phyloP scores from a whole-genome alignment of 1,139 yeast species.

The Blastobotrys ciferrii region DNA sequence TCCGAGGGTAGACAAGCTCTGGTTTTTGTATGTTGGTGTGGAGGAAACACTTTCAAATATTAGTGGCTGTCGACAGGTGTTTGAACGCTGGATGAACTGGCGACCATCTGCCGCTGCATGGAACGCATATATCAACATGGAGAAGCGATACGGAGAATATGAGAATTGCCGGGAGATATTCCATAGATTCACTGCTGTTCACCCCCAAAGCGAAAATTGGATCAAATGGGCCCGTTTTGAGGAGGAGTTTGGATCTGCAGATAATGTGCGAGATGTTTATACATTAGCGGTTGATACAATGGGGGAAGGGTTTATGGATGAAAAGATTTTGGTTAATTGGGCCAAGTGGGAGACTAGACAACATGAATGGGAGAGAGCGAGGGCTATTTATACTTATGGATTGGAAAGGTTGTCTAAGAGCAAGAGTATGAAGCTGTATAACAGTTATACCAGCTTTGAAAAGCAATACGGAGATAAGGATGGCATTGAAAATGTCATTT shows the following conservation, averaged over 20 bases:
- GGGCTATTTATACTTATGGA: slow-evolving; percentile 58
- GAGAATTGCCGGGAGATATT: slow-evolving; percentile 58
- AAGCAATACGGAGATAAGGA: slow-evolving; percentile 59
- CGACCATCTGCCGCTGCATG: slow-evolving; percentile 56
- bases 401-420: slow-evolving; percentile 48
- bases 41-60: slow-evolving; percentile 77
- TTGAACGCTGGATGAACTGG: slow-evolving; percentile 82
- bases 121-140: slow-evolving; percentile 73
- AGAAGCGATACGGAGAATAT: slow-evolving; percentile 60
- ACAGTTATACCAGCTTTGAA: slow-evolving; percentile 58
- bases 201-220: slow-evolving; percentile 64
- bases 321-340: slow-evolving; percentile 51
- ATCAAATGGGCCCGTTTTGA: slow-evolving; percentile 61
- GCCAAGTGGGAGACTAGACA: slow-evolving; percentile 70
- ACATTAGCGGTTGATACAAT: slow-evolving; percentile 63
- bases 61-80: slow-evolving; percentile 60
- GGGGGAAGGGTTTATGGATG: slow-evolving; percentile 35
- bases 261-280: slow-evolving; percentile 59
- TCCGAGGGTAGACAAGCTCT: slow-evolving; percentile 79
- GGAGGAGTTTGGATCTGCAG: slow-evolving; percentile 48
- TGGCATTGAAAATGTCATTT: slow-evolving; percentile 52
- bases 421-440: slow-evolving; percentile 44
- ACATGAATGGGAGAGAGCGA: slow-evolving; percentile 63
- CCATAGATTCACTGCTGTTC: slow-evolving; percentile 53
- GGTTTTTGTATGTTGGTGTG: slow-evolving; percentile 73